These are phyloP conservation scores for Bothriochloa decipiens DNA, from an alignment of 176 grass and related monocot genomes.

Conservation along the genomic window DNA sequence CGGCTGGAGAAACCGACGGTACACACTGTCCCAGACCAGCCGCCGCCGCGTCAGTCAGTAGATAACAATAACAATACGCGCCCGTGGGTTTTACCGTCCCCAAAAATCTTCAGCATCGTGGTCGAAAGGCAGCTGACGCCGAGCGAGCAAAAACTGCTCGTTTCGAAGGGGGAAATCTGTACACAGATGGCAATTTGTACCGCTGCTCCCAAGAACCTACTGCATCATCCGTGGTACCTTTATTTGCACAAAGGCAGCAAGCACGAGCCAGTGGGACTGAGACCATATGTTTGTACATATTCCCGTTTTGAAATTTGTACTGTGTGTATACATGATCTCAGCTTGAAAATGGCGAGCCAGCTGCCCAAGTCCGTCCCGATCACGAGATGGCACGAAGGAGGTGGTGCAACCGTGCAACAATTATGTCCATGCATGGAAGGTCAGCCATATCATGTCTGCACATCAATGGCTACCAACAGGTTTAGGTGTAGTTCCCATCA, in stretches of 20 bases:
- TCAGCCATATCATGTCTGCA: not conserved
- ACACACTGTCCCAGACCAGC: constrained; percentile 19
- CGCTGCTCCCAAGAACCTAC: too few species aligned
- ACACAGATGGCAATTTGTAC: too few species aligned
- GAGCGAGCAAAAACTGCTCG: not conserved
- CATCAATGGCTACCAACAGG: not conserved
- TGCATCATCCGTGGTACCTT: not conserved
- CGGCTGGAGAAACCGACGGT: constrained; percentile 24
- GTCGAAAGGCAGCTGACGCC: too few species aligned
- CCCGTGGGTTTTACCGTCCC: too few species aligned
- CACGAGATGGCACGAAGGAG: not conserved
- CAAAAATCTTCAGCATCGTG: too few species aligned
- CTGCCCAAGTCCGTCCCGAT: not conserved
- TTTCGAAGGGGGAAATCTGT: not conserved
- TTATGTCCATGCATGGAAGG: not conserved
- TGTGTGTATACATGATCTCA: not conserved
- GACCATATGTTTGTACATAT: not conserved
- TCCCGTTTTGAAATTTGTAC: not conserved
- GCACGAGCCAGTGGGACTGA: not conserved
- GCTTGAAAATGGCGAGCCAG: constrained; percentile 7
- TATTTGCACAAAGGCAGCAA: not conserved
- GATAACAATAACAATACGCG: too few species aligned
- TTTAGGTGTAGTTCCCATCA: not conserved
- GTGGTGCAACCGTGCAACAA: not conserved
- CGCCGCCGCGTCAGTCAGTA: not conserved